phyloP scores from a whole-genome alignment of 352 stramenopile genomes.

The Phytopythium chamaehyphon region DNA sequence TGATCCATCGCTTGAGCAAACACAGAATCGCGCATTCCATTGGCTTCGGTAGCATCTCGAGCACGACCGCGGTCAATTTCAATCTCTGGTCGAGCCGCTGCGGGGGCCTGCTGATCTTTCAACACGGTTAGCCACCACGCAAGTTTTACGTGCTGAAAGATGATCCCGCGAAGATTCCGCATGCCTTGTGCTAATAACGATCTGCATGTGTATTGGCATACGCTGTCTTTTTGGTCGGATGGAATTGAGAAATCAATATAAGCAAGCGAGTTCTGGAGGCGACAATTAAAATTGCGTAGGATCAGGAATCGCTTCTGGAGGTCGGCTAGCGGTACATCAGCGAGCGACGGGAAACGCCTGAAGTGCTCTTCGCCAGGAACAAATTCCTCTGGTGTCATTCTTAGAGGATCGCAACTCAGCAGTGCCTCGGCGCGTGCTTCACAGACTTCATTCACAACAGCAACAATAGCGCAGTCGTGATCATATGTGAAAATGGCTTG shows the following conservation, averaged over 20 bases:
- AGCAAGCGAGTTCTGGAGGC: constrained; percentile 78
- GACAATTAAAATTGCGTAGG: constrained; percentile 85
- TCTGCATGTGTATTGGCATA: not conserved
- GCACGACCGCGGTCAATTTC: constrained; percentile 81
- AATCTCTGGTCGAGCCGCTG: constrained; percentile 74
- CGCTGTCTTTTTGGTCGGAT: constrained; percentile 20
- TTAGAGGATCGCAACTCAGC: constrained; percentile 77
- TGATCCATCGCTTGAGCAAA: constrained; percentile 88
- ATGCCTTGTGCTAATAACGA: constrained; percentile 61
- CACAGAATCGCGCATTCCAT: constrained; percentile 64
- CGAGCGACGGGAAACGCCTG: constrained; percentile 40
- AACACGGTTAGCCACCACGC: constrained; percentile 86
- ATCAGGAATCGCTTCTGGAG: constrained; percentile 82
- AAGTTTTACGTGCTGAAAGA: constrained; percentile 88
- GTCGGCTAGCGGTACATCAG: constrained; percentile 37
- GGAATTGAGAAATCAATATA: constrained; percentile 79
- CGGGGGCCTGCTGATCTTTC: constrained; percentile 83
- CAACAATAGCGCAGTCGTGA: constrained; percentile 70
- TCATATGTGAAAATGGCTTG: constrained; percentile 62
- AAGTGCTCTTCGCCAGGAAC: constrained; percentile 61
- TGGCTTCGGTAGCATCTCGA: constrained; percentile 53
- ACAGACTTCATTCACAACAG: constrained; percentile 83
- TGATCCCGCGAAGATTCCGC: constrained; percentile 54
- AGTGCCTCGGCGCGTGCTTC: constrained; percentile 71
- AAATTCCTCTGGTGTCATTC: constrained; percentile 82